Percentiles rank a stretch among this genome's conserved stretches.
Evolutionary conservation across 176 grass and related monocot genomes (phyloP).

Genomic region (Miscanthus lutarioriparius): DNA sequence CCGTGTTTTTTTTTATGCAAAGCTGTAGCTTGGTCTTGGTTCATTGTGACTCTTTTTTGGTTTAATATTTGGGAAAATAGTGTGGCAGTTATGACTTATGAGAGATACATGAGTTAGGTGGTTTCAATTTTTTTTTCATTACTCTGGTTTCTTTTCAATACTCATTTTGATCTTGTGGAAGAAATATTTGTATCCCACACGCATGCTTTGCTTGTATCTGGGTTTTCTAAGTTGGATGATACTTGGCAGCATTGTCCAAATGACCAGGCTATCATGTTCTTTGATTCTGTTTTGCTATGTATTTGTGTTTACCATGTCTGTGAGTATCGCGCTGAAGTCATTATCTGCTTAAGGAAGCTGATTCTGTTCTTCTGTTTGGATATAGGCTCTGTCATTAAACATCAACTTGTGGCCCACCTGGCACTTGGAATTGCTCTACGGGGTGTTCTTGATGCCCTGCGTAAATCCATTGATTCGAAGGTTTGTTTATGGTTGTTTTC

Average conservation of each 20-base stretch:
- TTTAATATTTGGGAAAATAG: constrained; percentile 10
- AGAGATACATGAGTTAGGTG: neutral
- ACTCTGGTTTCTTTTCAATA: neutral
- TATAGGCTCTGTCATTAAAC: constrained; percentile 88
- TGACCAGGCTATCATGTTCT: constrained; percentile 3
- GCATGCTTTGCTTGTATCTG: neutral
- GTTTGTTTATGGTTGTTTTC: constrained; percentile 42
- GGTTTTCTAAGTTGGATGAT: neutral
- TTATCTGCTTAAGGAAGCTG: neutral
- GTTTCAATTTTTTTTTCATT: neutral
- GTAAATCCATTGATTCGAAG: constrained; percentile 96
- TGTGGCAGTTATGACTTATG: neutral
- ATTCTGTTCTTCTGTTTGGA: constrained; percentile 29
- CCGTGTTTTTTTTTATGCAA: neutral
- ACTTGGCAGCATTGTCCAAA: neutral
- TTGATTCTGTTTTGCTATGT: neutral
- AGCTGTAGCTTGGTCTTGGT: neutral
- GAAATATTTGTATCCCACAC: neutral
- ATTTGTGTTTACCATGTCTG: neutral
- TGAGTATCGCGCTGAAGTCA: neutral
- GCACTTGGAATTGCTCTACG: constrained; percentile 80
- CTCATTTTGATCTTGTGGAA: neutral
- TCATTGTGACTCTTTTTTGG: neutral
- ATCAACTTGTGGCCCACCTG: constrained; percentile 82
- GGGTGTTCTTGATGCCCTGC: constrained; percentile 88